A percentile compares a stretch with the other conserved stretches of the same genome.
These are phyloP conservation scores for Plantago ovata DNA, from an alignment of 257 asterid species.

Conservation along the genomic window DNA sequence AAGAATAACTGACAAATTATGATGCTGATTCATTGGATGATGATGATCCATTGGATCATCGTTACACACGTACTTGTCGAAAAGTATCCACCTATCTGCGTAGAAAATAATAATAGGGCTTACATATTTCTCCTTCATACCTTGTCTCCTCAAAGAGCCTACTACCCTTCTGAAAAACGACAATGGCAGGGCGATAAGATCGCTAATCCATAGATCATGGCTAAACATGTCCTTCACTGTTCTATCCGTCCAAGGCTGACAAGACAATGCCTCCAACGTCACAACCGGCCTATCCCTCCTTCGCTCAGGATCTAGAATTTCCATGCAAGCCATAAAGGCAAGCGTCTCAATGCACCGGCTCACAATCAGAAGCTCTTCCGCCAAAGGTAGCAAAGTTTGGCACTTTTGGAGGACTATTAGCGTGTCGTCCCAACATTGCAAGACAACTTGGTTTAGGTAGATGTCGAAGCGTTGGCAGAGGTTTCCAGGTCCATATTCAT, in stretches of 20 bases:
- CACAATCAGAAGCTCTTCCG: conserved; percentile 58
- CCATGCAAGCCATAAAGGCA: conserved; percentile 90
- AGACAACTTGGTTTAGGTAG: conserved; percentile 66
- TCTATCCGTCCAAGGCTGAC: conserved; percentile 35
- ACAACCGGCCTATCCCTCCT: conserved; percentile 53
- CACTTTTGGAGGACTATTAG: conserved; percentile 56
- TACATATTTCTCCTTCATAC: conserved; percentile 72
- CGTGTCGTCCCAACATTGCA: conserved; percentile 69
- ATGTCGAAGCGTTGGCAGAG: conserved; percentile 64
- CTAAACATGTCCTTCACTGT: conserved; percentile 34
- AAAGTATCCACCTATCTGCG: conserved; percentile 44
- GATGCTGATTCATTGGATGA: conserved; percentile 11
- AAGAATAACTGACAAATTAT: conserved; percentile 21
- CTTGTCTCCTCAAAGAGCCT: conserved; percentile 68
- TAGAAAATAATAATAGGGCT: conserved; percentile 58
- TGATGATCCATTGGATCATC: conserved; percentile 17
- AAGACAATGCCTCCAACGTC: conserved; percentile 41
- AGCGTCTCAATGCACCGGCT: conserved; percentile 79
- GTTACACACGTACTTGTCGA: conserved; percentile 4
- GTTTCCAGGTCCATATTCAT: conserved; percentile 40
- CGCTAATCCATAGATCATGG: conserved; percentile 60
- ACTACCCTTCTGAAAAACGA: conserved; percentile 57
- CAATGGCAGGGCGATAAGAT: conserved; percentile 57
- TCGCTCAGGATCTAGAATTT: conserved; percentile 80
- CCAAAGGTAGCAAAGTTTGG: conserved; percentile 51